These are phyloP conservation scores for Lachancea quebecensis DNA, from an alignment of 805 yeast species.

Conservation along the genomic window DNA sequence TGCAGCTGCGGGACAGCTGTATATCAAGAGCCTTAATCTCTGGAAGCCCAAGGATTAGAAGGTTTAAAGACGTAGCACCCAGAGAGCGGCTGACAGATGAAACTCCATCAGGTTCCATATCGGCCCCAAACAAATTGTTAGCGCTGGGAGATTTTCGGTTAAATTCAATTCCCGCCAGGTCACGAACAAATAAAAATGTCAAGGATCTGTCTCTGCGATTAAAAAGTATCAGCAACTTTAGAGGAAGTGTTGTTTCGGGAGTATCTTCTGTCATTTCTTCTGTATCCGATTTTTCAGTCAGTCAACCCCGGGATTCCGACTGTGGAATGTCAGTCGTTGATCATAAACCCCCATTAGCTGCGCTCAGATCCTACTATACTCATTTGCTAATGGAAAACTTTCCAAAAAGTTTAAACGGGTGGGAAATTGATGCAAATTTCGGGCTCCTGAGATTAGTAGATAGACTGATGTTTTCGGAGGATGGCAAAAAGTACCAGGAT, in stretches of 20 bases:
- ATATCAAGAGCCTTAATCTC: conserved; percentile 16
- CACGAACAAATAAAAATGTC: conserved; percentile 6
- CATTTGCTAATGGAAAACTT: conserved; percentile 18
- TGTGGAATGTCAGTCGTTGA: background rate
- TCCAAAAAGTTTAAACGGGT: conserved; percentile 15
- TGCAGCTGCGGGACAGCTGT: conserved; percentile 22
- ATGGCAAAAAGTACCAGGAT: conserved; percentile 20
- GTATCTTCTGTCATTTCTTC: conserved; percentile 13
- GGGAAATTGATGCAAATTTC: conserved; percentile 27
- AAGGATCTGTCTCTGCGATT: conserved; percentile 3
- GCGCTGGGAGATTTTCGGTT: background rate
- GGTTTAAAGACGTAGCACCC: background rate
- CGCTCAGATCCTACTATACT: conserved; percentile 22
- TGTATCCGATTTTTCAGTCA: conserved; percentile 5
- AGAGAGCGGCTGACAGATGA: too few relatives aligned
- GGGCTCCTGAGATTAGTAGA: conserved; percentile 36
- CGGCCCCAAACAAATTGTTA: too few relatives aligned
- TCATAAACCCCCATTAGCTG: conserved; percentile 13
- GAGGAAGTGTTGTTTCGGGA: conserved; percentile 12
- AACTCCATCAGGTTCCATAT: too few relatives aligned
- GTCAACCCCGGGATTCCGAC: background rate
- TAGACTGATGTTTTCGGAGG: conserved; percentile 26
- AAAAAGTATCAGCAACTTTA: background rate
- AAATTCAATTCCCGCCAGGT: background rate
- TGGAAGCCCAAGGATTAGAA: background rate